Evolutionary conservation across 805 yeast genomes (phyloP).

Genomic region (Myxozyma melibiosi): DNA sequence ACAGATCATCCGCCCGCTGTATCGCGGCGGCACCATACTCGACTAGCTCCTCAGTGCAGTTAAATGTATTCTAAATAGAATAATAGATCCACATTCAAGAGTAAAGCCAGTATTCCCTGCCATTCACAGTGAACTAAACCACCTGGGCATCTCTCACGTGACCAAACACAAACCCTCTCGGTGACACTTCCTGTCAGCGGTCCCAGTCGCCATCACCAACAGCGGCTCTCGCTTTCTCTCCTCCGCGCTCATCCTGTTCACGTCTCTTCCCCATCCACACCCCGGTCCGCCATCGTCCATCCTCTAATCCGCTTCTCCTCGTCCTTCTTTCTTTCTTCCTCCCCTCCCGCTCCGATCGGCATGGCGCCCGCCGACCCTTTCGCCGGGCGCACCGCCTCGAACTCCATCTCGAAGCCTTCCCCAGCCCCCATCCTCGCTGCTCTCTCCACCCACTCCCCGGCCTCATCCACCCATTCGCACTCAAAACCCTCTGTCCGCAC

Average conservation of each 20-base stretch:
- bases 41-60: too few relatives aligned
- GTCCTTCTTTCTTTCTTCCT: neutral
- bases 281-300: neutral
- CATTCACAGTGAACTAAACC: too few relatives aligned
- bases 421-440: neutral
- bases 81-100: too few relatives aligned
- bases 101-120: too few relatives aligned
- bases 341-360: neutral
- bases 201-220: too few relatives aligned
- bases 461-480: constrained; percentile 1
- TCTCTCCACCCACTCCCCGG: neutral
- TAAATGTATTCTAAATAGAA: too few relatives aligned
- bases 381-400: constrained; percentile 14
- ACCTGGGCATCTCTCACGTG: too few relatives aligned
- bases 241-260: too few relatives aligned
- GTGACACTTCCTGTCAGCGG: too few relatives aligned
- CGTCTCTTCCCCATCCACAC: too few relatives aligned
- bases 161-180: too few relatives aligned
- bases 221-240: too few relatives aligned
- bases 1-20: constrained; percentile 57
- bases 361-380: constrained; percentile 16
- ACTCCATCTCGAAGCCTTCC: neutral
- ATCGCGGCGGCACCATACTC: constrained; percentile 37
- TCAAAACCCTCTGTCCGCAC: neutral
- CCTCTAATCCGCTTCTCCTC: neutral